phyloP scores from a whole-genome alignment of 305 asterid species.

The Withania somnifera region DNA sequence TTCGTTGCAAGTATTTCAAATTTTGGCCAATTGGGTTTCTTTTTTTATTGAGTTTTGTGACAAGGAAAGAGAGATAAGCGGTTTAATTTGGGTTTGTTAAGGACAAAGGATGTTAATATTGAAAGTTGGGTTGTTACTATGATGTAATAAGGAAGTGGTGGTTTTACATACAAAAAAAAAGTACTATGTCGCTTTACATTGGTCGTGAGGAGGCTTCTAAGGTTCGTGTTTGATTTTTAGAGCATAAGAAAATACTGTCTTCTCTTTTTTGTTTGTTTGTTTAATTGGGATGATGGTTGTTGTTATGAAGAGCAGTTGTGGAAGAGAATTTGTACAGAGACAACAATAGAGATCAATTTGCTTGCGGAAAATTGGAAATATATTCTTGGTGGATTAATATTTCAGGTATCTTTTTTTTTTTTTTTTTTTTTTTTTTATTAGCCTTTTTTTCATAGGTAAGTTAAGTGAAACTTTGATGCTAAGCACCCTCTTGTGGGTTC shows the following conservation, averaged over 20 bases:
- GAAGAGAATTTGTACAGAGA: constrained; percentile 35
- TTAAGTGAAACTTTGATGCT: too few relatives aligned
- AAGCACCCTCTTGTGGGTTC: too few relatives aligned
- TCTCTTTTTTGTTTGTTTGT: not conserved
- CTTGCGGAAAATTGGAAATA: constrained; percentile 61
- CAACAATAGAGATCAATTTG: constrained; percentile 29
- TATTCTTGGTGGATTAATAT: constrained; percentile 67
- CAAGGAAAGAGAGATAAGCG: too few relatives aligned
- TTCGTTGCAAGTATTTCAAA: too few relatives aligned
- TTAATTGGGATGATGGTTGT: not conserved
- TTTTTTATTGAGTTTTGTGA: too few relatives aligned
- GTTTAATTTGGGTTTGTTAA: not conserved
- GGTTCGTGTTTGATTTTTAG: constrained; percentile 30
- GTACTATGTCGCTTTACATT: constrained; percentile 74
- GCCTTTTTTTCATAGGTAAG: not conserved
- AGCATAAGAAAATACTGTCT: not conserved
- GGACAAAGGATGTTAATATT: constrained; percentile 21
- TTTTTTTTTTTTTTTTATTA: not conserved
- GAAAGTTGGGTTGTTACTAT: constrained; percentile 29
- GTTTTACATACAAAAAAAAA: constrained; percentile 4
- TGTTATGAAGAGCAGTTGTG: constrained; percentile 24
- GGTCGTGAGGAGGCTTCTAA: constrained; percentile 94
- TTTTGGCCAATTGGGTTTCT: too few relatives aligned
- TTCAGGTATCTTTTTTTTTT: constrained; percentile 42
- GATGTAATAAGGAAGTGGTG: constrained; percentile 48